Evolutionary conservation across 345 rosid genomes (phyloP).

Genomic region (Syzygium oleosum): DNA sequence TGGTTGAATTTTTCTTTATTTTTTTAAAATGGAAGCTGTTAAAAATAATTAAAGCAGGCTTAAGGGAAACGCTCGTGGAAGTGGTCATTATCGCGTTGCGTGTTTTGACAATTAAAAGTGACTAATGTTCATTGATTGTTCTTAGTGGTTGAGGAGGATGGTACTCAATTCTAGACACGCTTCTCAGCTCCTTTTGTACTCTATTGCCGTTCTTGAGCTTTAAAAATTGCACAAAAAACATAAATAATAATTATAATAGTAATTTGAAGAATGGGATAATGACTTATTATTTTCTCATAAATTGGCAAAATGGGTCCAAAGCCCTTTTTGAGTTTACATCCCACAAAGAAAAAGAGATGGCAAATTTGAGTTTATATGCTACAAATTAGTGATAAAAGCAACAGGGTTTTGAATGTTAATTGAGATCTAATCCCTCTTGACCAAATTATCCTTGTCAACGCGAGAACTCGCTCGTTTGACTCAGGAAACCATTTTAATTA

Average conservation of each 20-base stretch:
- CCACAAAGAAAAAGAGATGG: neutral
- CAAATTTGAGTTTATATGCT: neutral
- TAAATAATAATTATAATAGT: neutral
- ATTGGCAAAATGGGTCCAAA: neutral
- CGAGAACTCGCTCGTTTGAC: neutral
- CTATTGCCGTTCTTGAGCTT: neutral
- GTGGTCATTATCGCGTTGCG: neutral
- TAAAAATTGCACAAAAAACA: neutral
- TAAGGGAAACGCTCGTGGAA: neutral
- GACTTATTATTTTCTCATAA: neutral
- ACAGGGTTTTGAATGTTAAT: neutral
- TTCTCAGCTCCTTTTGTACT: neutral
- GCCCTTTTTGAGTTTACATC: neutral
- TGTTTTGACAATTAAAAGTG: neutral
- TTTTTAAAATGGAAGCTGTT: neutral
- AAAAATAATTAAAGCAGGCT: neutral
- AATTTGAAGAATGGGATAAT: neutral
- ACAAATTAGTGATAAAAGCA: neutral
- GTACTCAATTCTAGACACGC: neutral
- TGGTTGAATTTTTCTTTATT: neutral
- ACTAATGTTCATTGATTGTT: neutral
- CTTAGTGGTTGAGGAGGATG: neutral
- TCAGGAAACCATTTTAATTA: neutral
- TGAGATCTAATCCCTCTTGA: neutral
- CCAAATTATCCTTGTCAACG: neutral